A percentile compares a stretch with the other conserved stretches of the same genome.
Conservation (phyloP, 2,329 filamentous ascomycete species). For the Shiraia bambusicola region DNA sequence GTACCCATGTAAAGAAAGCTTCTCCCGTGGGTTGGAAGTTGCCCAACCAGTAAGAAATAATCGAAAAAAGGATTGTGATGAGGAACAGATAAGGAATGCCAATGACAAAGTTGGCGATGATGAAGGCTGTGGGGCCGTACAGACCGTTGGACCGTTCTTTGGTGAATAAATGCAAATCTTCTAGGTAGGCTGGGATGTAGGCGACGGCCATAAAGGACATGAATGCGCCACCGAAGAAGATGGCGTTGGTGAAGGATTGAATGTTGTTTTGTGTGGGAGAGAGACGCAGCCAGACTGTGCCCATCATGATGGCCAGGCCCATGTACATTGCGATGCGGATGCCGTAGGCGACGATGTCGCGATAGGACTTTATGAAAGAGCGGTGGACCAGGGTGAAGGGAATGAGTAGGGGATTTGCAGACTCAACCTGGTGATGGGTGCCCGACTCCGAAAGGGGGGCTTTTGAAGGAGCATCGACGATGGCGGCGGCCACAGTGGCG, state of each 20-base stretch:
- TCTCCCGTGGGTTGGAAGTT: conserved; percentile 67
- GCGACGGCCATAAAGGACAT: conserved; percentile 64
- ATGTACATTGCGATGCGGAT: conserved; percentile 83
- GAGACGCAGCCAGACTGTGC: conserved; percentile 80
- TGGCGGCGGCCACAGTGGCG: conserved; percentile 24
- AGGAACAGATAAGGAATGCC: conserved; percentile 79
- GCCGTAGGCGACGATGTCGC: conserved; percentile 81
- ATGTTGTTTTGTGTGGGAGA: conserved; percentile 69
- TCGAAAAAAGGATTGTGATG: conserved; percentile 73
- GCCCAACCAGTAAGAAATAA: conserved; percentile 76
- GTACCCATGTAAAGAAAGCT: conserved; percentile 74
- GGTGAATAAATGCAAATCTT: conserved; percentile 70
- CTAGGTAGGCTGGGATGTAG: conserved; percentile 80
- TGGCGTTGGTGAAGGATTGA: conserved; percentile 78
- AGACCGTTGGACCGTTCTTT: conserved; percentile 82
- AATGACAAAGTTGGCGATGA: conserved; percentile 78
- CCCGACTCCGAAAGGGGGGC: background rate
- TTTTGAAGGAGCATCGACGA: conserved; percentile 22
- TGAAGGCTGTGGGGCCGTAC: conserved; percentile 71
- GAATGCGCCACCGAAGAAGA: conserved; percentile 59
- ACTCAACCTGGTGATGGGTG: conserved; percentile 4
- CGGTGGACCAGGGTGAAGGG: conserved; percentile 71
- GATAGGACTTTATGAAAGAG: conserved; percentile 79
- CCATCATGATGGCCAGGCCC: conserved; percentile 80
- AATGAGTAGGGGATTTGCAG: conserved; percentile 53